Percentiles rank a stretch among this genome's conserved stretches.
Conservation (phyloP, 495 filamentous ascomycete genomes). For the Pyronema domesticum region DNA sequence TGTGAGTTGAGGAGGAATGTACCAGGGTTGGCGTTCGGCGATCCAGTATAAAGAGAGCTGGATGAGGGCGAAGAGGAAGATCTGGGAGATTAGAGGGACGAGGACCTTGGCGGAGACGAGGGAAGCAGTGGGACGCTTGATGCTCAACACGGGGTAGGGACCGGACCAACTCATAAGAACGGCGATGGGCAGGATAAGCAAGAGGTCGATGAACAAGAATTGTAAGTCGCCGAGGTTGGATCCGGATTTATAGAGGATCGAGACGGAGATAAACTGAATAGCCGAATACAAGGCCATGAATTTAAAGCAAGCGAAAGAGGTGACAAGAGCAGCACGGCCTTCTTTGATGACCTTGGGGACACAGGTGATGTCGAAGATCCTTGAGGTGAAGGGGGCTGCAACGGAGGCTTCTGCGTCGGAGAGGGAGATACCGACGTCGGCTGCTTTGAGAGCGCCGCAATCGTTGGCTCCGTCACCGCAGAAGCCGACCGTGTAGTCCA, state of each 20-base stretch:
- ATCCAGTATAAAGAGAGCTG: slow-evolving; percentile 55
- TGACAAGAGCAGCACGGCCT: slow-evolving; percentile 83
- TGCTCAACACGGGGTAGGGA: slow-evolving; percentile 56
- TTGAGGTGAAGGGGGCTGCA: slow-evolving; percentile 89
- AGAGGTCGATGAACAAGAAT: slow-evolving; percentile 89
- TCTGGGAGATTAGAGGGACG: slow-evolving; percentile 76
- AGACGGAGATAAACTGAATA: slow-evolving; percentile 97
- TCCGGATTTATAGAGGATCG: slow-evolving; percentile 86
- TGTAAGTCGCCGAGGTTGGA: slow-evolving; percentile 97
- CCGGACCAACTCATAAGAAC: slow-evolving; percentile 98
- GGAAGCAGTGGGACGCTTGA: slow-evolving; percentile 77
- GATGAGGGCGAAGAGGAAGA: slow-evolving; percentile 57
- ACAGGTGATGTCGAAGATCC: slow-evolving; percentile 90
- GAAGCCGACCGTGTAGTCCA: slow-evolving; percentile 91
- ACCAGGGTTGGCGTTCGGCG: slow-evolving; percentile 70
- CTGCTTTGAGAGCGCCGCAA: slow-evolving; percentile 91
- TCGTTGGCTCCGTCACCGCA: slow-evolving; percentile 98
- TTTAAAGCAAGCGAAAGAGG: slow-evolving; percentile 98
- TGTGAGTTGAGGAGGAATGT: slow-evolving; percentile 57
- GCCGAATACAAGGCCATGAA: slow-evolving; percentile 99
- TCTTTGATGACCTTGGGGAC: slow-evolving; percentile 87
- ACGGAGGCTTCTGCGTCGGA: slow-evolving; percentile 97
- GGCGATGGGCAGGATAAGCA: slow-evolving; percentile 85
- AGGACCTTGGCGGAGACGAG: slow-evolving; percentile 88
- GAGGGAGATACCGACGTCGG: slow-evolving; percentile 95